Conservation (phyloP, 2,329 filamentous ascomycete species). For the Diaporthe humulicola region DNA sequence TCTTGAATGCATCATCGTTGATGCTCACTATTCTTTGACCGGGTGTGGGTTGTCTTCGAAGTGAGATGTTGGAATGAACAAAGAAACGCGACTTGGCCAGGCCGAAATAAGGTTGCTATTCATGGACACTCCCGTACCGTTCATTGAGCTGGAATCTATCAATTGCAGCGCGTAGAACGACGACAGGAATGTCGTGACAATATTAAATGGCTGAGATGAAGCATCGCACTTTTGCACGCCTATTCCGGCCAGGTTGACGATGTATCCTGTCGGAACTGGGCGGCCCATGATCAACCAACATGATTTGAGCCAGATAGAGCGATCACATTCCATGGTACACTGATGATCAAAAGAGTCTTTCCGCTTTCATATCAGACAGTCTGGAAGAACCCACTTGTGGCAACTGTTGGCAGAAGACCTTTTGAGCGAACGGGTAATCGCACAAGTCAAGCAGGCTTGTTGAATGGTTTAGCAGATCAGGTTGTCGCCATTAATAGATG, state of each 20-base stretch:
- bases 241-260: background rate
- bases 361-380: background rate
- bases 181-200: background rate
- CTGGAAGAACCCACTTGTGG: background rate
- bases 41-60: background rate
- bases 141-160: background rate
- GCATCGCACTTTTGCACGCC: background rate
- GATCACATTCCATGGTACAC: background rate
- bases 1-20: background rate
- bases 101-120: background rate
- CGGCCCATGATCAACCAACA: background rate
- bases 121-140: background rate
- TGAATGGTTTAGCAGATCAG: background rate
- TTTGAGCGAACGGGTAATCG: background rate
- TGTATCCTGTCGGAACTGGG: no score
- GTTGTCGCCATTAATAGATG: background rate
- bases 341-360: background rate
- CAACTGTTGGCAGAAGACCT: background rate
- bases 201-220: background rate
- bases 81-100: background rate
- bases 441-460: background rate
- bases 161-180: background rate
- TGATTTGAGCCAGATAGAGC: background rate
- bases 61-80: background rate
- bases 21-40: background rate